phyloP scores from a whole-genome alignment of 2,329 filamentous ascomycete species.

The Aspergillus japonicus region DNA sequence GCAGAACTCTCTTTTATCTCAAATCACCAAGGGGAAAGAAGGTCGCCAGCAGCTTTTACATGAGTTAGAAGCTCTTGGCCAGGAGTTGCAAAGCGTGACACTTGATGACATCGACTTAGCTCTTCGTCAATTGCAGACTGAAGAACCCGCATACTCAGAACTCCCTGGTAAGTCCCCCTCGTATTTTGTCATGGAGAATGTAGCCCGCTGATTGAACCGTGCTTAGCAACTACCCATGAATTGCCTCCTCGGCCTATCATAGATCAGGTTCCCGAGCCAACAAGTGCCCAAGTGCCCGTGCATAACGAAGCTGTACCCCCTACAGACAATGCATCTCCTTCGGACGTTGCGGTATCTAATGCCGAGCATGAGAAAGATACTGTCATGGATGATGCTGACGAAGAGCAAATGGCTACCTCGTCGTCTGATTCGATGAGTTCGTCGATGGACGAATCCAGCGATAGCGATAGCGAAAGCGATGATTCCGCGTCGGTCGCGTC shows the following conservation, averaged over 20 bases:
- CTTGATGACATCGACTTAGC: conserved; percentile 45
- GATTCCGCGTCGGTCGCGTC: not conserved
- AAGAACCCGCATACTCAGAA: conserved; percentile 13
- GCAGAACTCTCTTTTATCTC: conserved; percentile 42
- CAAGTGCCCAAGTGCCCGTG: not conserved
- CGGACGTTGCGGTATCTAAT: not conserved
- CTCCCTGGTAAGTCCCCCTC: conserved; percentile 22
- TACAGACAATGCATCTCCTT: not conserved
- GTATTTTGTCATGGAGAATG: not conserved
- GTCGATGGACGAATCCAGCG: conserved; percentile 41
- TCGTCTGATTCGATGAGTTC: conserved; percentile 33
- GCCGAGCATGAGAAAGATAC: not conserved
- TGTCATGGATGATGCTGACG: conserved; percentile 13
- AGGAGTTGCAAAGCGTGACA: conserved; percentile 49
- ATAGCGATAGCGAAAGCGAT: conserved; percentile 23
- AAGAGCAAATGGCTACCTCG: conserved; percentile 23
- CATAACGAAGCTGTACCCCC: not conserved
- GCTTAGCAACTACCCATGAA: not conserved
- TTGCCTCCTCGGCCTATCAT: not conserved
- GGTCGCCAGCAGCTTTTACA: conserved; percentile 45
- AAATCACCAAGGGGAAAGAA: conserved; percentile 48
- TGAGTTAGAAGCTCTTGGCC: conserved; percentile 50
- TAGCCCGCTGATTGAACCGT: conserved; percentile 1
- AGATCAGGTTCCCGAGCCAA: not conserved
- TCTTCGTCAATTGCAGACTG: conserved; percentile 22